phyloP scores from a whole-genome alignment of 208 protist species.

The Trypanosomatidae sp. region DNA sequence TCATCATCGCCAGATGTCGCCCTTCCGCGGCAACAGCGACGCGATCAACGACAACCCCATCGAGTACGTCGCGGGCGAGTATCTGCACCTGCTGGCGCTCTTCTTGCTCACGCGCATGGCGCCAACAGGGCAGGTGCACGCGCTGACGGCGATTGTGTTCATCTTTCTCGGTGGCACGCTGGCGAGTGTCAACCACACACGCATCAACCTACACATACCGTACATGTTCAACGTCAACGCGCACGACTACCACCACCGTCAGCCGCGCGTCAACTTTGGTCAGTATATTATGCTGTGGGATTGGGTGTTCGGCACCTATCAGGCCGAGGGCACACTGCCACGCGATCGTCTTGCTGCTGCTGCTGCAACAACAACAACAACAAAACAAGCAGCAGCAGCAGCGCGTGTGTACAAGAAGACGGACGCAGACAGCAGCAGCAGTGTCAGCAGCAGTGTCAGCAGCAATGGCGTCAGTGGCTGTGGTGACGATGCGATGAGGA shows the following conservation, averaged over 20 bases:
- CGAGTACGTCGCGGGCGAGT: conserved; percentile 85
- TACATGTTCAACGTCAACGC: conserved; percentile 75
- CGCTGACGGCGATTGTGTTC: conserved; percentile 40
- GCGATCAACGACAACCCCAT: conserved; percentile 88
- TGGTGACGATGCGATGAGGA: too few species aligned
- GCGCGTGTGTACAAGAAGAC: too few species aligned
- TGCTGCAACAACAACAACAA: background rate
- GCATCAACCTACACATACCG: conserved; percentile 62
- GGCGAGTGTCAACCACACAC: conserved; percentile 86
- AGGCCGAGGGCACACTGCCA: conserved; percentile 19
- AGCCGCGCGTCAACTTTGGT: conserved; percentile 82
- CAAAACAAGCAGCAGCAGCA: too few species aligned
- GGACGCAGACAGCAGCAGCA: too few species aligned
- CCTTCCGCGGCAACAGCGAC: conserved; percentile 82
- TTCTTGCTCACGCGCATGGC: conserved; percentile 54
- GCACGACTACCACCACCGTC: conserved; percentile 85
- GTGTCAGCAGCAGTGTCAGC: too few species aligned
- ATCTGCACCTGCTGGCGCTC: conserved; percentile 70
- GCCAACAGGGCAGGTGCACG: conserved; percentile 43
- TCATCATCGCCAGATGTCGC: conserved; percentile 82
- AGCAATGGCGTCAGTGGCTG: too few species aligned
- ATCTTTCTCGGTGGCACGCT: conserved; percentile 75
- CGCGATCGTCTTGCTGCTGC: background rate
- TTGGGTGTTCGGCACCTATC: conserved; percentile 75
- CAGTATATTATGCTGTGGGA: conserved; percentile 93